phyloP scores from a whole-genome alignment of 1,284 basidiomycete genomes.

The Amylostereum areolatum region DNA sequence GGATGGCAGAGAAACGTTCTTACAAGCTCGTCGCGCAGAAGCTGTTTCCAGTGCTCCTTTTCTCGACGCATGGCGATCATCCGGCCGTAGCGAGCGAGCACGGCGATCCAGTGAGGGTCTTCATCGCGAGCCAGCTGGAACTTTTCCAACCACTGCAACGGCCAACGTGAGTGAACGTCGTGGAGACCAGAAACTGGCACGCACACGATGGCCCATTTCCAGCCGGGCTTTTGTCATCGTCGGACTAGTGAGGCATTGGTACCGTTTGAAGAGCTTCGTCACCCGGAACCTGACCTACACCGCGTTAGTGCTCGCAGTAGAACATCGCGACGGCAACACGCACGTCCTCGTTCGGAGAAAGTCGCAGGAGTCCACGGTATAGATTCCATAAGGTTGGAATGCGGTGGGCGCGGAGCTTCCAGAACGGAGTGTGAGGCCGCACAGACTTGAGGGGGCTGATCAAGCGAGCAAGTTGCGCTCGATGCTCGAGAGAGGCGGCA shows the following conservation, averaged over 20 bases:
- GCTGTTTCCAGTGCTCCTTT: slow-evolving; percentile 39
- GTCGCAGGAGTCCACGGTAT: slow-evolving; percentile 63
- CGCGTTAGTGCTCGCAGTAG: background rate
- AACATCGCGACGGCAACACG: slow-evolving; percentile 15
- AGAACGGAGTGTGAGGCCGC: slow-evolving; percentile 65
- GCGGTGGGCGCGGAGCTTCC: slow-evolving; percentile 63
- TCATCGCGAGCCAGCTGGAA: slow-evolving; percentile 50
- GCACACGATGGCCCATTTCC: slow-evolving; percentile 46
- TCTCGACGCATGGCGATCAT: slow-evolving; percentile 46
- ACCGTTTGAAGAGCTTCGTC: slow-evolving; percentile 44
- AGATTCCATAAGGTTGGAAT: slow-evolving; percentile 70
- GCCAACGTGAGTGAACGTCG: background rate
- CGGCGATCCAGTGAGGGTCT: slow-evolving; percentile 35
- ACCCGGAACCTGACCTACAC: slow-evolving; percentile 54
- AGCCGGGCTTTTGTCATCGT: slow-evolving; percentile 39
- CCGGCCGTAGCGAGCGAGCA: slow-evolving; percentile 50
- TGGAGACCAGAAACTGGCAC: slow-evolving; percentile 10
- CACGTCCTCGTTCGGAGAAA: slow-evolving; percentile 52
- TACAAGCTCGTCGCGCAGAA: slow-evolving; percentile 48
- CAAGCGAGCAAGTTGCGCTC: background rate
- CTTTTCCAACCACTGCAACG: slow-evolving; percentile 52
- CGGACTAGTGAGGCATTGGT: slow-evolving; percentile 45
- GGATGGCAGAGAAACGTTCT: slow-evolving; percentile 15
- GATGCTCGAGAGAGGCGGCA: background rate
- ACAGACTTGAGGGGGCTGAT: slow-evolving; percentile 13